Base-by-base conservation (phyloP, 2,329 filamentous ascomycete species). In the Calonectria henricotiae region DNA sequence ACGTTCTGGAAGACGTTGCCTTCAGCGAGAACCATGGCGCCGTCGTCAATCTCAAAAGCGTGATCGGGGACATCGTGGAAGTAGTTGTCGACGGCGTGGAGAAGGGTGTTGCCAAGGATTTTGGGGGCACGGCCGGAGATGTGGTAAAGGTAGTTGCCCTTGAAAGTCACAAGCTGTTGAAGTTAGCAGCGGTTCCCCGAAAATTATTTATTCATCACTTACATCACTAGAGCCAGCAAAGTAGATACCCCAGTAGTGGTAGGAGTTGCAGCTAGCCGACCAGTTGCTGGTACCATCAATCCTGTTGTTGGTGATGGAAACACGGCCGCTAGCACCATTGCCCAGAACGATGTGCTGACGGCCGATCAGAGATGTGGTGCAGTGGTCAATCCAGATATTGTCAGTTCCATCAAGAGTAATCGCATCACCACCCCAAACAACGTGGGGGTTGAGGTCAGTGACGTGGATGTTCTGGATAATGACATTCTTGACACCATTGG, bases 1-100 rank as follows among this genome's bases (percentile, higher is more conserved):
- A 89, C 83, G 73, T 88, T 86, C 79, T 88, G 84, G 83, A 89
- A 90, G 35, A 87, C 82, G 73, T 88, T 89, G 43, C 88, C 88
- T 79, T 90, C 88, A 3, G 85, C 85, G 30, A 90, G 80, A 43
- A 88, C 83, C 72, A 82, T 81, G 60, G 76, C 82, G 37, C 82
- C 83, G 8, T 75, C 32, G 43, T 80, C 81, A 62, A 84, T 77
- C 78, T 89, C 89, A 76, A 90, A 89, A 17, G 87, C 86, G 79
- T 90, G 89, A 46, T 85, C 85, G 23, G 79, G 76, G 79, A 85
- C 86, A 76, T 85, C 82, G 77, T 87, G 84, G 81, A 83, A 89
- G 84, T 89, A 89, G 84, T 90, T 90, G 85, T 89, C 89, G 76
- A 89, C 86, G 27, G 86, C 86, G 79, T 90, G 89, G 49, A 90